A percentile compares a stretch with the other conserved stretches of the same genome.
Evolutionary conservation across 2,329 filamentous ascomycete species (phyloP).

Genomic region (Verticillium alfalfae): DNA sequence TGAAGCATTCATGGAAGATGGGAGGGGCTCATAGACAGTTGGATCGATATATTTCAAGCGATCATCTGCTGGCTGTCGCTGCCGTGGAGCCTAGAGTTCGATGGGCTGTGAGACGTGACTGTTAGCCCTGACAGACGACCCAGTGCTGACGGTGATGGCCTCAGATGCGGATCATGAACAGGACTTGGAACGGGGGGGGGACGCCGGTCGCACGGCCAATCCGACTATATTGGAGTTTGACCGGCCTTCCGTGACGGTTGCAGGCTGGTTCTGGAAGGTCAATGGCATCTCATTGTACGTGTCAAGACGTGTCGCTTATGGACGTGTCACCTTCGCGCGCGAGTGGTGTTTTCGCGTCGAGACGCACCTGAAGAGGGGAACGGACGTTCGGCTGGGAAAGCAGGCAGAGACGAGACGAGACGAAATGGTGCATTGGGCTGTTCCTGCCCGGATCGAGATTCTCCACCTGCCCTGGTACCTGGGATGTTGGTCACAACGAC

Average conservation of each 20-base stretch:
- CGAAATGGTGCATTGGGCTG: not conserved
- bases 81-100: not conserved
- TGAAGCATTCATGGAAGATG: not conserved
- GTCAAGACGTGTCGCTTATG: not conserved
- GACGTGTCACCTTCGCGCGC: not conserved
- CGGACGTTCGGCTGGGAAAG: not conserved
- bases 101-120: not conserved
- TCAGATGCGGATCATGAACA: not conserved
- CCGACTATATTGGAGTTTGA: not conserved
- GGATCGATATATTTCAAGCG: not conserved
- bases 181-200: not conserved
- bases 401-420: not conserved
- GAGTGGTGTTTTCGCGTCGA: not conserved
- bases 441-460: not conserved
- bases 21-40: not conserved
- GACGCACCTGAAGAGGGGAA: not conserved
- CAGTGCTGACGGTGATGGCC: not conserved
- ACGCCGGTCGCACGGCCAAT: not conserved
- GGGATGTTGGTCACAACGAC: not conserved
- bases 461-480: not conserved
- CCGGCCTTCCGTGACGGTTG: not conserved
- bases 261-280: not conserved
- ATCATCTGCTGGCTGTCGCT: not conserved
- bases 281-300: not conserved
- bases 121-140: not conserved